Base-by-base conservation (phyloP, 139 green algal genomes). In the Gonium pectorale region DNA sequence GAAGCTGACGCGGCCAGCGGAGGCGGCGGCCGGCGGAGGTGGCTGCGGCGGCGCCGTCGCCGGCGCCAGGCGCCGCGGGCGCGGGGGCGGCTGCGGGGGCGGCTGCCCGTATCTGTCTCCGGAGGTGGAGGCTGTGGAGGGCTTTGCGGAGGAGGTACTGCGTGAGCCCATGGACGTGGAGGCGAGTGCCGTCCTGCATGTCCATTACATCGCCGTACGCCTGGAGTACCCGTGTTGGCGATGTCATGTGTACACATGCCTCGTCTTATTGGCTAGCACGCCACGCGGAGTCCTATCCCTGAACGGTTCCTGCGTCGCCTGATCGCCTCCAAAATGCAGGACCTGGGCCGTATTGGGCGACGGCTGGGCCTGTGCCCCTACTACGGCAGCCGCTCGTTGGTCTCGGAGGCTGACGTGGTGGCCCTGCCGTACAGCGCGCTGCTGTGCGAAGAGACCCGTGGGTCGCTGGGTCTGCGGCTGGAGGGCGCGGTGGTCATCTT, bases 121-220 rank as follows among this genome's bases (percentile, higher is more conserved):
- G 38, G 46, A 49, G 40, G 73, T 72, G 67, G 69, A 86, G 56
- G 33, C n/a, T 41, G 49, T 44, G 54, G 90, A 93, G 66, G 78
- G 29, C 5, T 91, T 90, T 52, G 69, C 37, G 4, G 86, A 86
- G 27, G 41, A 67, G 60, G 81, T 89, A n/a, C 80, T 98, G 59
- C 82, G 85, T 0, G 54, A 86, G 40, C 94, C 96, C 17, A 86
- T 98, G 62, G 97, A 99, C 79, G 96, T 99, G 49, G 97, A 99
- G 87, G 89, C 90, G 67, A 66, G 86, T 43, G 62, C 8, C 26
- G 26, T 3, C n/a, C n/a, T n/a, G n/a, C n/a, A n/a, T n/a, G n/a
- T n/a, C n/a, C n/a, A n/a, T n/a, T n/a, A n/a, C n/a, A n/a, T n/a
- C n/a, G n/a, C n/a, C n/a, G n/a, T n/a, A n/a, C n/a, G n/a, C n/a